Base-by-base conservation (phyloP, 2,329 filamentous ascomycete species). In the Aureobasidium musti region DNA sequence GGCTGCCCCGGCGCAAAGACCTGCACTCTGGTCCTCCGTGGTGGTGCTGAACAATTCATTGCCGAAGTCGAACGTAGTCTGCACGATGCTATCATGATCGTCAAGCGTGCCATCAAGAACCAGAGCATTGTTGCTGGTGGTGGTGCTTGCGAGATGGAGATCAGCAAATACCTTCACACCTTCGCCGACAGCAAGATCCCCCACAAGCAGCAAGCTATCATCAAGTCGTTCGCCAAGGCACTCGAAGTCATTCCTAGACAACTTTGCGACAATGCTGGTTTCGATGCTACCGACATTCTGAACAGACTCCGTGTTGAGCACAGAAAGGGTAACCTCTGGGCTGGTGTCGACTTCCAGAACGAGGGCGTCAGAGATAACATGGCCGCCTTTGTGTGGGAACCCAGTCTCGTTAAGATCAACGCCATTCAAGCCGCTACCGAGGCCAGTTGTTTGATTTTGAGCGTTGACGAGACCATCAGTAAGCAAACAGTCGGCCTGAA, bases 41-140 rank as follows among this genome's bases (percentile, higher is more conserved):
- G 95, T 75, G 95, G 95, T 71, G 95, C 95, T 41, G 95, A 99
- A 83, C 95, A 99, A 79, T 99, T 99, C 82, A 99, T 99, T 74
- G 95, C 95, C 67, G 95, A 99, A 79, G 95, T 97, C 1, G 95
- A 99, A 83, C 91, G 95, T 70, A 97, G 92, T 76, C 86, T 99
- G 71, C 95, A 99, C 83, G 95, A 99, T 75, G 95, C 95, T 73
- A 98, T 99, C 80, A 99, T 99, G 95, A 97, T 99, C 75, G 95
- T 99, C 76, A 98, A 98, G 87, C 92, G 96, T 69, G 92, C 95
- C 33, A 92, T 98, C 79, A 92, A 91, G 82, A 96, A 98, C 84
- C 89, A 89, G 76, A 91, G 87, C 76, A 97, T 99, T 71, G 95
- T 99, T 30, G 95, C 93, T 53, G 95, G 95, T 73, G 95, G 95